phyloP scores from a whole-genome alignment of 2,329 filamentous ascomycete species.

The Diplodia mutila region DNA sequence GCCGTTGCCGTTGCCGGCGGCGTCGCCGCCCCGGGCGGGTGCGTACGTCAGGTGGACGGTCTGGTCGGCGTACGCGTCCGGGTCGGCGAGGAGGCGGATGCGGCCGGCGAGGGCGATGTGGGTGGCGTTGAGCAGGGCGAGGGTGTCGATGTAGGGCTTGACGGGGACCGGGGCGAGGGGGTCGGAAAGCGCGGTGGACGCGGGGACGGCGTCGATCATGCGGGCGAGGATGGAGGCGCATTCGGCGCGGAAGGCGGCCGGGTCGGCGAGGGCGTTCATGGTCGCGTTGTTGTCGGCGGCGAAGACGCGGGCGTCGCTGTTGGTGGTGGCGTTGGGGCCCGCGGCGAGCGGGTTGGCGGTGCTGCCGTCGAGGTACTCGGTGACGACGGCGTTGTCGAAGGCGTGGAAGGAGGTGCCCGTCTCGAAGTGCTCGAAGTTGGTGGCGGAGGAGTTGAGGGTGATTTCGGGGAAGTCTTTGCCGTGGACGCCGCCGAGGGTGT shows the following conservation, averaged over 20 bases:
- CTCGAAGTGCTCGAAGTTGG: slow-evolving; percentile 23
- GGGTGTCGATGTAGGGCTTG: slow-evolving; percentile 1
- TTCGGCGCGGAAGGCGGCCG: not conserved
- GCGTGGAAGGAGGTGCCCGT: not conserved
- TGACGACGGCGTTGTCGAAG: slow-evolving; percentile 25
- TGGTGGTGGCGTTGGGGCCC: not conserved
- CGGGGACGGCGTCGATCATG: slow-evolving; percentile 24
- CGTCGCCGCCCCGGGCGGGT: not conserved
- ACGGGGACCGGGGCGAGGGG: not conserved
- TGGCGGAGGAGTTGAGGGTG: slow-evolving; percentile 2
- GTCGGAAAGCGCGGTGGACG: not conserved
- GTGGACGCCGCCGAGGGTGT: slow-evolving; percentile 21
- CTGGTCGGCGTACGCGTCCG: not conserved
- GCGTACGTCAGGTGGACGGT: slow-evolving; percentile 6
- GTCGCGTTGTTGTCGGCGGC: slow-evolving; percentile 16
- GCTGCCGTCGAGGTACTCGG: slow-evolving; percentile 19
- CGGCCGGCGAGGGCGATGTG: slow-evolving; percentile 5
- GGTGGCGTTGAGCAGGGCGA: slow-evolving; percentile 4
- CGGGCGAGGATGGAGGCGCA: slow-evolving; percentile 15
- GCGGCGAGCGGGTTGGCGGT: not conserved
- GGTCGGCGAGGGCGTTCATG: slow-evolving; percentile 18
- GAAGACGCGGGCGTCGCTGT: slow-evolving; percentile 25
- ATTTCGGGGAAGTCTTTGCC: slow-evolving; percentile 20
- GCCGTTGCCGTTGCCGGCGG: not conserved
- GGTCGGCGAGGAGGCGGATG: slow-evolving; percentile 13